phyloP scores from a whole-genome alignment of 257 asterid species.

The Nicotiana knightiana region DNA sequence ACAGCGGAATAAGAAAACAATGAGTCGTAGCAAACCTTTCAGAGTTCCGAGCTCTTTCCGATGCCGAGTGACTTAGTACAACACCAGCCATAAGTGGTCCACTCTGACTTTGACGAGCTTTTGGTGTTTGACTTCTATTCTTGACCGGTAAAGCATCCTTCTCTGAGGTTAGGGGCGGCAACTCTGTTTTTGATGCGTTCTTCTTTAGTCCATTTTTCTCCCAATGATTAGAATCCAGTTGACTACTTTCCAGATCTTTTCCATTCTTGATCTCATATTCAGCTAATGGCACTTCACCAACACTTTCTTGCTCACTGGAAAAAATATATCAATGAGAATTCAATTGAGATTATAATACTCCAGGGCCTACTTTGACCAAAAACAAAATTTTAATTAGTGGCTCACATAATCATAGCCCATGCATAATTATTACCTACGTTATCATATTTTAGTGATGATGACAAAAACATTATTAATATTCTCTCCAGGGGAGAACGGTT shows the following conservation, averaged over 20 bases:
- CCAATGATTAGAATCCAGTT: constrained; percentile 35
- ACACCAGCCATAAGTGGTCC: constrained; percentile 84
- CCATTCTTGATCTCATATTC: constrained; percentile 36
- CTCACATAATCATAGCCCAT: not conserved
- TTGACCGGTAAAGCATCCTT: constrained; percentile 48
- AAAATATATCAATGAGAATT: constrained; percentile 10
- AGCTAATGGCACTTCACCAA: constrained; percentile 28
- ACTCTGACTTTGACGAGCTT: constrained; percentile 76
- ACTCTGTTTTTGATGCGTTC: constrained; percentile 45
- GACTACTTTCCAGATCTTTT: constrained; percentile 32
- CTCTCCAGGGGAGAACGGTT: not conserved
- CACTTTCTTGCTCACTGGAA: constrained; percentile 48
- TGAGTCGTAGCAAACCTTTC: constrained; percentile 56
- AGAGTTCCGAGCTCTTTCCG: constrained; percentile 54
- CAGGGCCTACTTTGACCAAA: not conserved
- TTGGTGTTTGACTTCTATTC: constrained; percentile 43
- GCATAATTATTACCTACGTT: not conserved
- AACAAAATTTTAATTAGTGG: not conserved
- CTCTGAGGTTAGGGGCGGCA: constrained; percentile 41
- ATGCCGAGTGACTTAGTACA: constrained; percentile 52
- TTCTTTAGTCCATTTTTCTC: constrained; percentile 31
- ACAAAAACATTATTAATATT: not conserved
- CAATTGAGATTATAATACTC: not conserved
- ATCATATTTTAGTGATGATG: constrained; percentile 8
- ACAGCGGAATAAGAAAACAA: constrained; percentile 15